Base-by-base conservation (phyloP, 805 yeast species). In the Huiozyma naganishii region DNA sequence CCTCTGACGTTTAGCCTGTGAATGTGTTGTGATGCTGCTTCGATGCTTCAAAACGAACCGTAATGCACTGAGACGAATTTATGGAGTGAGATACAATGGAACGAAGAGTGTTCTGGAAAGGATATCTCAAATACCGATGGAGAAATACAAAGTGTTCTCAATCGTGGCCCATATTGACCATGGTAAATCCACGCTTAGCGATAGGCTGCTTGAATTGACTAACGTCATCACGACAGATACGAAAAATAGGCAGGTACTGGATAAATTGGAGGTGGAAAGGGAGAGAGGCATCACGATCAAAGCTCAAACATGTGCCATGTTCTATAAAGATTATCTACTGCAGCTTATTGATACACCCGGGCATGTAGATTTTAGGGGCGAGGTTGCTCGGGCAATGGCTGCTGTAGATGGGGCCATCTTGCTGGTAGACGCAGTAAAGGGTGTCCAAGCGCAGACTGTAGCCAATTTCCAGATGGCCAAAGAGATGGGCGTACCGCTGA, bases 301-400 rank as follows among this genome's bases (percentile, higher is more conserved):
- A 62, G 97, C 97, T 0, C 97, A 92, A 58, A 92, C 97, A 0
- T 90, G 95, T 54, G 74, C 95, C 0, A 92, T 90, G 97, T 72
- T 92, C 47, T 88, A 88, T 61, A 71, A 72, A 32, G 96, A 90
- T 52, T 92, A 86, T 58, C 63, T 92, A 43, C 66, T 90, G 39
- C 96, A 90, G 67, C 68, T 90, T 38, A 96, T 92, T 38, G 98
- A 90, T 62, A 90, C 97, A 0, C 98, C 98, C 0, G 98, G 98
- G 0, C 98, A 90, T 61, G 97, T 92, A 30, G 98, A 90, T 62
- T 90, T 90, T 62, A 70, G 96, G 43, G 60, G 56, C 7, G 98
- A 90, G 55, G 98, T 90, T 1, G 79, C 94, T 4, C 67, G 97
- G 52, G 85, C 95, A 6, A 89, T 89, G 64, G 97, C 97, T 2